These are phyloP conservation scores for Didymella segeticola DNA, from an alignment of 2,329 filamentous ascomycete species.

Conservation along the genomic window DNA sequence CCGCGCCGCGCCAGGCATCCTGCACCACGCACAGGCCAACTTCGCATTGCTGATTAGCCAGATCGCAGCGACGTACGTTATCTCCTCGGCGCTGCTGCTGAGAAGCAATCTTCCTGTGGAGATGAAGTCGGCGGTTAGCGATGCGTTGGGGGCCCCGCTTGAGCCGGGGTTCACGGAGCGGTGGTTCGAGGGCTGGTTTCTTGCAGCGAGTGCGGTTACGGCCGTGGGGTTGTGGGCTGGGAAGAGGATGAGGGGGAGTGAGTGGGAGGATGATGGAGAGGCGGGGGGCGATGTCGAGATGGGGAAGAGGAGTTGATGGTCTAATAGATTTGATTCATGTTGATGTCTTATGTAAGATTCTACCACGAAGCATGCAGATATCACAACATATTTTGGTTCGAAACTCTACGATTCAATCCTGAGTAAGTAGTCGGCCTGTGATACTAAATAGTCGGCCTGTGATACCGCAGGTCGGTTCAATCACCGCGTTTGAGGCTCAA, in stretches of 20 bases:
- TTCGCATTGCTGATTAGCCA: conserved; percentile 81
- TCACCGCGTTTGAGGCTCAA: background rate
- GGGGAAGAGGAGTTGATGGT: conserved; percentile 68
- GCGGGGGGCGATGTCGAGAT: conserved; percentile 68
- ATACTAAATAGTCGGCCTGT: background rate
- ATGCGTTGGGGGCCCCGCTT: conserved; percentile 78
- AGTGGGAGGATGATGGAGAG: conserved; percentile 49
- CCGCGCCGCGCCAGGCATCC: conserved; percentile 73
- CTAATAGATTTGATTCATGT: background rate
- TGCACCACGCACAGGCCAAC: conserved; percentile 77
- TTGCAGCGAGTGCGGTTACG: conserved; percentile 71
- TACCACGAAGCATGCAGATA: too few relatives aligned
- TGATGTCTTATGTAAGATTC: too few relatives aligned
- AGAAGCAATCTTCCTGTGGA: conserved; percentile 79
- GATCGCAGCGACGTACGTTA: conserved; percentile 84
- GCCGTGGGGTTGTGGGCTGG: conserved; percentile 76
- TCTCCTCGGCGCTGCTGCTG: conserved; percentile 77
- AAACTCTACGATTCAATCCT: too few relatives aligned
- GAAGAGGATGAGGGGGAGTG: conserved; percentile 61
- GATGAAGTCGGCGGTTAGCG: conserved; percentile 77
- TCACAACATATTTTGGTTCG: too few relatives aligned
- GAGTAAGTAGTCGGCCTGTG: too few relatives aligned
- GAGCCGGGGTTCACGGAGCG: conserved; percentile 75
- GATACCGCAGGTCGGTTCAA: background rate
- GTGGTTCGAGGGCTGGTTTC: conserved; percentile 90